Conservation (phyloP, 2,329 filamentous ascomycete species). For the Aspergillus sp. region DNA sequence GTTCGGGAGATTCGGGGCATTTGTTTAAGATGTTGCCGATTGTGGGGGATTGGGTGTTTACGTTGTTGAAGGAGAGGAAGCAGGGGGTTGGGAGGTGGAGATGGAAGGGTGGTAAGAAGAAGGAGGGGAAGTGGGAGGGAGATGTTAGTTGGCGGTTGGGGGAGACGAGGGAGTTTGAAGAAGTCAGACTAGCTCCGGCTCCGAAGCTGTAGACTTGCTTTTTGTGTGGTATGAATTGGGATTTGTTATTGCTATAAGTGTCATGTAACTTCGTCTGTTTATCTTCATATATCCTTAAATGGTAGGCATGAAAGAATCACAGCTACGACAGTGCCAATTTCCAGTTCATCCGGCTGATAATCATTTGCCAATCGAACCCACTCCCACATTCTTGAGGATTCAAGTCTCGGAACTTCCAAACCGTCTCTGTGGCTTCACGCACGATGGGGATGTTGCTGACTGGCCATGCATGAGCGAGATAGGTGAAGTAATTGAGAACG, state of each 20-base stretch:
- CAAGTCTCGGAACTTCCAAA: neutral
- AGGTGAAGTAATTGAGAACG: slow-evolving; percentile 1
- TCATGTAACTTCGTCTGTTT: too few species aligned
- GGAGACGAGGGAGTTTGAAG: slow-evolving; percentile 30
- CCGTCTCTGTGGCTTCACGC: slow-evolving; percentile 1
- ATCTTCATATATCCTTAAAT: neutral
- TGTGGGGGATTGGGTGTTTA: slow-evolving; percentile 57
- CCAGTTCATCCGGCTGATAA: slow-evolving; percentile 1
- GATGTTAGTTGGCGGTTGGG: slow-evolving; percentile 54
- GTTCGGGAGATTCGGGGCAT: slow-evolving; percentile 63
- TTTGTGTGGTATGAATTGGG: neutral
- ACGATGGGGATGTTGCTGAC: neutral
- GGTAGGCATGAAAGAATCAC: too few species aligned
- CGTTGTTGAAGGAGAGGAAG: slow-evolving; percentile 40
- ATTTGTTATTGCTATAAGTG: too few species aligned
- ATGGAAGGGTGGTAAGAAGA: slow-evolving; percentile 49
- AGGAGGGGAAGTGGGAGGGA: slow-evolving; percentile 33
- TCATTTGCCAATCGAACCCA: slow-evolving; percentile 4
- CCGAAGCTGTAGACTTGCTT: slow-evolving; percentile 21
- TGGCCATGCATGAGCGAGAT: slow-evolving; percentile 1
- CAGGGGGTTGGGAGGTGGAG: slow-evolving; percentile 54
- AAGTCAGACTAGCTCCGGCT: slow-evolving; percentile 20
- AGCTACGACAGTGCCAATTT: slow-evolving; percentile 4
- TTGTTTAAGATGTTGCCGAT: slow-evolving; percentile 65
- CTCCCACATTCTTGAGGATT: slow-evolving; percentile 1